Conservation (phyloP, 345 rosid species). For the Acer yangbiense region DNA sequence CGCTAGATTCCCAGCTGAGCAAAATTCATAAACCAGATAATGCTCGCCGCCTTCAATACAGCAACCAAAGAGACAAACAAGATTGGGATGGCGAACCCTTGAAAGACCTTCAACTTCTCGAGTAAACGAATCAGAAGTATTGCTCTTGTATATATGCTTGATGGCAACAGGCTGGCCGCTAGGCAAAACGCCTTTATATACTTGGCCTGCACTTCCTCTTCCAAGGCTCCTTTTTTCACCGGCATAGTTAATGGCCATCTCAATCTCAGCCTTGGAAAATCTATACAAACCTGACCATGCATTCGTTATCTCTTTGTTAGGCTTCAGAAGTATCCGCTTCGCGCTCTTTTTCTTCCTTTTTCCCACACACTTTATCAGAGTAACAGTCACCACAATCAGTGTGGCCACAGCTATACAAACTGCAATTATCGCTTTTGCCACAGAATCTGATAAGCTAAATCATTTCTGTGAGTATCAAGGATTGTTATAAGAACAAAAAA, state of each 20-base stretch:
- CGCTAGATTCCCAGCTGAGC: constrained; percentile 58
- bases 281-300: constrained; percentile 50
- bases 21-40: constrained; percentile 65
- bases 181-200: constrained; percentile 60
- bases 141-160: constrained; percentile 50
- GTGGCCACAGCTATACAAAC: constrained; percentile 23
- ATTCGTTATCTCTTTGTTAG: constrained; percentile 22
- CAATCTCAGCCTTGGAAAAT: constrained; percentile 60
- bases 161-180: constrained; percentile 63
- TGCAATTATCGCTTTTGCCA: constrained; percentile 29
- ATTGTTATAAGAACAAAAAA: background rate
- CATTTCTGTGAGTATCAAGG: constrained; percentile 18
- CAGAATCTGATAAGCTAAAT: constrained; percentile 36
- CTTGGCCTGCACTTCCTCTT: constrained; percentile 61
- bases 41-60: constrained; percentile 55
- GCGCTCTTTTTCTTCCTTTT: constrained; percentile 14
- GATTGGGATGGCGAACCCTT: constrained; percentile 57
- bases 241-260: constrained; percentile 47
- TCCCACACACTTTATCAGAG: constrained; percentile 36
- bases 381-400: constrained; percentile 36
- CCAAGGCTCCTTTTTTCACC: constrained; percentile 40
- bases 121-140: constrained; percentile 42
- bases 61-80: constrained; percentile 60
- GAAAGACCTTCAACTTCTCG: constrained; percentile 68
- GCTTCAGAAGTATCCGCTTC: constrained; percentile 13